These are phyloP conservation scores for Dentiscutata heterogama DNA, from an alignment of 371 early-diverging fungal species.

Conservation along the genomic window DNA sequence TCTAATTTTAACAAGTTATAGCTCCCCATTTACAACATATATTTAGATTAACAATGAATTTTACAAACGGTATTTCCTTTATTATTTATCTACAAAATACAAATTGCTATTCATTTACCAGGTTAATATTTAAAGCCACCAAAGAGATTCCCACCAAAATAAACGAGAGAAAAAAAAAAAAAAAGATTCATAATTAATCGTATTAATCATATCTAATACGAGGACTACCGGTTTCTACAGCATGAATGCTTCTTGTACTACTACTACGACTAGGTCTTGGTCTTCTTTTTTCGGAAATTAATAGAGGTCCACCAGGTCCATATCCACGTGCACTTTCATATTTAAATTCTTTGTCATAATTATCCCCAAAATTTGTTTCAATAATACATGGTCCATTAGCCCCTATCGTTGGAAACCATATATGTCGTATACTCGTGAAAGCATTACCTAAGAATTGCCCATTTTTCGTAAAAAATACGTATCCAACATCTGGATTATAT, in stretches of 20 bases:
- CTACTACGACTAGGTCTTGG: constrained; percentile 69
- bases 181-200: no score
- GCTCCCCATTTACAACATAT: no score
- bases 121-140: no score
- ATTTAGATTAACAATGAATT: no score
- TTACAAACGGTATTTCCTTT: no score
- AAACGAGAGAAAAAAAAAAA: no score
- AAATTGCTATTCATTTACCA: no score
- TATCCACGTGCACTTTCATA: constrained; percentile 18
- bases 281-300: constrained; percentile 49
- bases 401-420: constrained; percentile 56
- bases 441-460: constrained; percentile 53
- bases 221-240: no score
- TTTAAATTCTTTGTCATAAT: constrained; percentile 67
- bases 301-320: background rate
- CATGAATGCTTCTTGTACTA: background rate
- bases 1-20: no score
- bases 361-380: constrained; percentile 56
- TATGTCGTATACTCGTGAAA: constrained; percentile 50
- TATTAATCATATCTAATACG: no score
- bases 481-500: constrained; percentile 55
- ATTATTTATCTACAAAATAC: no score
- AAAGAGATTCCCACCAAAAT: no score
- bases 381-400: constrained; percentile 54
- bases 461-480: constrained; percentile 60